phyloP scores from a whole-genome alignment of 2,329 filamentous ascomycete species.

The Helotiales sp. region DNA sequence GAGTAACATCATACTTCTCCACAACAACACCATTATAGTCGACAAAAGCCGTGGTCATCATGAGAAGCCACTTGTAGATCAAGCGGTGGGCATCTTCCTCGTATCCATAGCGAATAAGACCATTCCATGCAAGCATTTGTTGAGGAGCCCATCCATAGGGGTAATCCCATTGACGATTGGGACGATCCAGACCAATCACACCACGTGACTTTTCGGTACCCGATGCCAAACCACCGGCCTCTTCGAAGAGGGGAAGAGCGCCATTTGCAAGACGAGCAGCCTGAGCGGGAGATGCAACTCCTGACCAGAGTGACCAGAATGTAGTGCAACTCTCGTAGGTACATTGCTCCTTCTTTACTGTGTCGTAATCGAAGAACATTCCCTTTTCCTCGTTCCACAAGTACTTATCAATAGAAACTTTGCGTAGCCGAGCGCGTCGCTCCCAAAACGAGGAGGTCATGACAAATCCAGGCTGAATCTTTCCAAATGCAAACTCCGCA shows the following conservation, averaged over 20 bases:
- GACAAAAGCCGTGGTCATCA: conserved; percentile 98
- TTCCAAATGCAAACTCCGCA: conserved; percentile 75
- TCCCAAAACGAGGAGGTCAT: conserved; percentile 91
- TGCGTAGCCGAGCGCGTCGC: conserved; percentile 81
- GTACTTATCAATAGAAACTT: conserved; percentile 86
- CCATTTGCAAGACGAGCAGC: conserved; percentile 81
- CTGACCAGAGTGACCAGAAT: conserved; percentile 97
- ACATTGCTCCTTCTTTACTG: conserved; percentile 77
- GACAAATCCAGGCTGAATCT: conserved; percentile 68
- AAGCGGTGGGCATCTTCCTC: conserved; percentile 86
- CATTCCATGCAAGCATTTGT: conserved; percentile 97
- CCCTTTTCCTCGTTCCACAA: conserved; percentile 91
- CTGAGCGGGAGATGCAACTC: conserved; percentile 82
- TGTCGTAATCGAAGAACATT: conserved; percentile 99
- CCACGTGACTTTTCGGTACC: conserved; percentile 91
- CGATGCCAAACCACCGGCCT: conserved; percentile 83
- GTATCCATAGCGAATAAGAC: conserved; percentile 88
- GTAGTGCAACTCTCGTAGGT: conserved; percentile 91
- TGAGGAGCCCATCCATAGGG: conserved; percentile 98
- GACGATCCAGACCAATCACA: conserved; percentile 75
- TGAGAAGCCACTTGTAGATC: conserved; percentile 96
- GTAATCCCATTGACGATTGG: conserved; percentile 98
- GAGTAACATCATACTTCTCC: conserved; percentile 97
- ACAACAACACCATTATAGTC: conserved; percentile 98
- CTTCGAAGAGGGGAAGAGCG: conserved; percentile 87